Conservation (phyloP, 768 basidiomycete genomes). For the Paxillus ammoniavirescens region DNA sequence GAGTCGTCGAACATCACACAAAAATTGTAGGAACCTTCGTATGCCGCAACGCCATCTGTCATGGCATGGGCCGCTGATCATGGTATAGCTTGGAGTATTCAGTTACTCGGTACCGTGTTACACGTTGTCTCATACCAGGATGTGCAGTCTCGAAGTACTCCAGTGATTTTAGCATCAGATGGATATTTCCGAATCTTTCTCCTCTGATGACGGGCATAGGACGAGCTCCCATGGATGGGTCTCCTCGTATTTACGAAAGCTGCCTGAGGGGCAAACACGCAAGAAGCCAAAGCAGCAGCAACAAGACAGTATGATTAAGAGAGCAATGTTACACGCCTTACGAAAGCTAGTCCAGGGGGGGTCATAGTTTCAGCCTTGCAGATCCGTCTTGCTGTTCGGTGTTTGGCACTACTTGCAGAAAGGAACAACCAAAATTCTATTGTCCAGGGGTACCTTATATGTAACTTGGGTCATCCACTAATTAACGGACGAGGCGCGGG, state of each 20-base stretch:
- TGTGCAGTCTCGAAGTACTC: constrained; percentile 43
- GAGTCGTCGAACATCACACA: constrained; percentile 44
- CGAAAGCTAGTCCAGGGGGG: constrained; percentile 15
- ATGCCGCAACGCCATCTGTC: constrained; percentile 28
- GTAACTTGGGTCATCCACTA: no score
- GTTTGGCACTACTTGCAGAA: no score
- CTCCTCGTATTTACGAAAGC: constrained; percentile 36
- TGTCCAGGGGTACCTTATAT: no score
- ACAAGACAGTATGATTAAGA: constrained; percentile 1
- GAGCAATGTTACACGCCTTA: neutral
- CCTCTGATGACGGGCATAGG: constrained; percentile 39
- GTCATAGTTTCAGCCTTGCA: constrained; percentile 5
- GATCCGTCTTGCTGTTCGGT: no score
- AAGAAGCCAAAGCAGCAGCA: constrained; percentile 15
- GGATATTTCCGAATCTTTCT: constrained; percentile 43
- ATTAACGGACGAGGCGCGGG: no score
- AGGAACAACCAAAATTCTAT: no score
- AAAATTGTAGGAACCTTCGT: constrained; percentile 46
- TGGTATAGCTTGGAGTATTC: neutral
- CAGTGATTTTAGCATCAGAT: constrained; percentile 37
- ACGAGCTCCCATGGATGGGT: constrained; percentile 45
- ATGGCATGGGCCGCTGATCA: constrained; percentile 33
- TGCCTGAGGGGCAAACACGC: constrained; percentile 35
- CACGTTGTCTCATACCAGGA: constrained; percentile 39
- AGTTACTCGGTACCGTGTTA: neutral